phyloP scores from a whole-genome alignment of 2,329 filamentous ascomycete genomes.

The Colletotrichum magnum region DNA sequence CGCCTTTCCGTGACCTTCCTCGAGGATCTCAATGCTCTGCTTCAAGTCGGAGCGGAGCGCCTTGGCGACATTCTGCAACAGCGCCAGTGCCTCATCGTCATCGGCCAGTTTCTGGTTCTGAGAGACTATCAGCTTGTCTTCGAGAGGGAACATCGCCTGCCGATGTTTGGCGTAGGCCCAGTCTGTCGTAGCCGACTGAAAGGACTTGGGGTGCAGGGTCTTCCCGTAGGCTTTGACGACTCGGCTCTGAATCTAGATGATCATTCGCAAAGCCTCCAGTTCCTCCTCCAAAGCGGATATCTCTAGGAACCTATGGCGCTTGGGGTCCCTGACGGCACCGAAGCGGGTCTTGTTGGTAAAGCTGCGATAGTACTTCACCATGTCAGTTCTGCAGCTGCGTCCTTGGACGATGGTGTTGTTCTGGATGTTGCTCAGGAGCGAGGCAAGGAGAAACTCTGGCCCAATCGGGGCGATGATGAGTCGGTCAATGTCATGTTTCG shows the following conservation, averaged over 20 bases:
- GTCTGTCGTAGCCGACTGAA: conserved; percentile 16
- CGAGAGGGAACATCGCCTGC: not conserved
- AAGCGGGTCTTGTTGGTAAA: conserved; percentile 29
- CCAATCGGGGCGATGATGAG: conserved; percentile 3
- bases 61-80: conserved; percentile 19
- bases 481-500: not conserved
- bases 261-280: conserved; percentile 35
- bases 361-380: conserved; percentile 32
- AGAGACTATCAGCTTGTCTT: conserved; percentile 6
- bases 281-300: conserved; percentile 43
- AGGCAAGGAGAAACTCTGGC: conserved; percentile 35
- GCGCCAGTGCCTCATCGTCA: not conserved
- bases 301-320: conserved; percentile 40
- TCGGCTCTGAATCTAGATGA: conserved; percentile 29
- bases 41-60: conserved; percentile 42
- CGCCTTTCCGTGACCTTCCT: conserved; percentile 49
- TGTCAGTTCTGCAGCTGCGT: conserved; percentile 4
- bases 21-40: conserved; percentile 45
- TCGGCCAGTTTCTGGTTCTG: not conserved
- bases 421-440: conserved; percentile 25
- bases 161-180: not conserved
- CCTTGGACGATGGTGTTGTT: conserved; percentile 15
- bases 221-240: conserved; percentile 13
- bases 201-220: conserved; percentile 3
- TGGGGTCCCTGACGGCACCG: conserved; percentile 37